Conservation (phyloP, 2,329 filamentous ascomycete genomes). For the Aspergillus pseudoterreus region DNA sequence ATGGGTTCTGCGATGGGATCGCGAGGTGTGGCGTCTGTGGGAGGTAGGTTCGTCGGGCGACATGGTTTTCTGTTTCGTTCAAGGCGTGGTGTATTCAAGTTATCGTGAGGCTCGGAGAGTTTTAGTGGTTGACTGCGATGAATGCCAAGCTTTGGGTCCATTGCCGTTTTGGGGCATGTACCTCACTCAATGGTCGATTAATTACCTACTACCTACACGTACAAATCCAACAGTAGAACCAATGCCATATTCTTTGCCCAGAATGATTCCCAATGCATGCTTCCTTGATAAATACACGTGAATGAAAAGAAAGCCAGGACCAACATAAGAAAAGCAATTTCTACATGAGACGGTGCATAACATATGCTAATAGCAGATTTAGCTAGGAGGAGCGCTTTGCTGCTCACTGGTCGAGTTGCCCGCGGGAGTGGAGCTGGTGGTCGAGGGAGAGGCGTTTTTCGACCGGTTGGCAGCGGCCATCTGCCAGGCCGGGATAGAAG, state of each 20-base stretch:
- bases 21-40: slow-evolving; percentile 16
- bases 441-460: slow-evolving; percentile 31
- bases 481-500: slow-evolving; percentile 77
- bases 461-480: slow-evolving; percentile 62
- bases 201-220: not conserved
- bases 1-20: slow-evolving; percentile 10
- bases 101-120: too few species aligned
- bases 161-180: not conserved
- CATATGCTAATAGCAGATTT: slow-evolving; percentile 4
- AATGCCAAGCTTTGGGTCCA: slow-evolving; percentile 11
- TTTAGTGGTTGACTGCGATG: not conserved
- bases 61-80: not conserved
- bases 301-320: slow-evolving; percentile 11
- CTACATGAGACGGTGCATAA: slow-evolving; percentile 6
- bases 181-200: not conserved
- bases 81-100: too few species aligned
- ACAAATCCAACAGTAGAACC: not conserved
- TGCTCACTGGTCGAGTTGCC: slow-evolving; percentile 21
- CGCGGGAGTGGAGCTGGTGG: slow-evolving; percentile 15
- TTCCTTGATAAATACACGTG: slow-evolving; percentile 21
- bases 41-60: slow-evolving; percentile 14
- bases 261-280: not conserved
- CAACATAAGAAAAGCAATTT: not conserved
- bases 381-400: slow-evolving; percentile 29
- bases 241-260: not conserved